Base-by-base conservation (phyloP, 495 filamentous ascomycete genomes). In the Penicillium silybi region DNA sequence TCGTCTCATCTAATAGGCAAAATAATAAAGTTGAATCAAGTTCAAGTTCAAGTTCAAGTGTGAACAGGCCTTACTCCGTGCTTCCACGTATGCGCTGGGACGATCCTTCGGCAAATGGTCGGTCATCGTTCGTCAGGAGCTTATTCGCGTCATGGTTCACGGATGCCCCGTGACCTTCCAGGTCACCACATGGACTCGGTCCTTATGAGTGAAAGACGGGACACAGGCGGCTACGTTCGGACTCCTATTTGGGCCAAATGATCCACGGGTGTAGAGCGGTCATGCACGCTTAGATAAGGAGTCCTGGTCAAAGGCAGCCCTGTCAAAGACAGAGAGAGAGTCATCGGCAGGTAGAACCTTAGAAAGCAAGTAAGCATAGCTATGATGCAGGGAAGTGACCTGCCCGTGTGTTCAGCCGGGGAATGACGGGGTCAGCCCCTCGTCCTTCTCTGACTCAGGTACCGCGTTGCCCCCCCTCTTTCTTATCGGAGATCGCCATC, bases 371-470 rank as follows among this genome's bases (percentile, higher is more conserved):
- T 34, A 29, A 27, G 26, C 22, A 32, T 18, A 17, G 25, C 23
- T 18, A 42, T 41, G 47, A 42, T 42, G 38, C 47, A 41, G 9
- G 39, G 16, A 18, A 29, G 40, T 41, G 40, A 32, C 29, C 29
- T 32, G 29, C 10, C 29, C 29, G 29, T 32, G 41, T 32, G 23
- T n/a, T 18, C 27, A 22, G 26, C 39, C 27, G 53, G 48, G 43
- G 53, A 59, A 62, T 64, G 62, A 64, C 58, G 41, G 44, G 48
- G 57, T 55, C 57, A 59, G 48, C 41, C 19, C 23, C 39, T 15
- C 39, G 8, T 7, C 38, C 32, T 20, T 20, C 20, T 57, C 55
- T 62, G 59, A 62, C 40, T 62, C 59, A 62, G 59, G 59, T 49
- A 58, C 54, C 48, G 52, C 52, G 44, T 49, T 49, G 44, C 20